A percentile compares a stretch with the other conserved stretches of the same genome.
Evolutionary conservation across 2,329 filamentous ascomycete species (phyloP).

Genomic region (Colletotrichum simmondsii): DNA sequence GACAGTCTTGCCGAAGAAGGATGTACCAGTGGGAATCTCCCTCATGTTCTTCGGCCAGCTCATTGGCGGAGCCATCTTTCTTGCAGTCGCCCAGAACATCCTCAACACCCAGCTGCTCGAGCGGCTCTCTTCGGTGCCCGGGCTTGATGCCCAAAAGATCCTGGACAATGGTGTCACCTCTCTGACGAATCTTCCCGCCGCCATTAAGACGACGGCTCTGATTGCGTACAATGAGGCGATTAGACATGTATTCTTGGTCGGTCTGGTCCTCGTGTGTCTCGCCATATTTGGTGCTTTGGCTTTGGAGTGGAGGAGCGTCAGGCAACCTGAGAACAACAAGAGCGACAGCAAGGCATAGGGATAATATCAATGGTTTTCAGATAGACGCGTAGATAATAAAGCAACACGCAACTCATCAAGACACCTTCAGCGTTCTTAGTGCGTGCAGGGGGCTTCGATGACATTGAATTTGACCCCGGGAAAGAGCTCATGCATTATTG

Average conservation of each 20-base stretch:
- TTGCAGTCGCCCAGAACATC: constrained; percentile 61
- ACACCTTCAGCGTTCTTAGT: not conserved
- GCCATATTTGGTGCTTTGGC: constrained; percentile 60
- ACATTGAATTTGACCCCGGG: too few species aligned
- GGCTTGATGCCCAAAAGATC: constrained; percentile 44
- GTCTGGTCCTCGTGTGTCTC: constrained; percentile 58
- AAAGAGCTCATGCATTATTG: too few species aligned
- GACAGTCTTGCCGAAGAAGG: constrained; percentile 51
- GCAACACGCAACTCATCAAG: not conserved
- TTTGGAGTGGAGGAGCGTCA: constrained; percentile 63
- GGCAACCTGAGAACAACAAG: constrained; percentile 12
- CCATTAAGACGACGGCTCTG: constrained; percentile 22
- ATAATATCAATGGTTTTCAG: not conserved
- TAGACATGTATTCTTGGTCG: constrained; percentile 64
- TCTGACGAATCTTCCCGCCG: not conserved
- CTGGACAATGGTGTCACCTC: constrained; percentile 48
- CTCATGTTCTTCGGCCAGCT: constrained; percentile 56
- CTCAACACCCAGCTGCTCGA: constrained; percentile 58
- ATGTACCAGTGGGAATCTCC: constrained; percentile 58
- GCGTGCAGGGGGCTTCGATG: too few species aligned
- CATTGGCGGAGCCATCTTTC: constrained; percentile 58
- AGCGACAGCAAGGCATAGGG: not conserved
- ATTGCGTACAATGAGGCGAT: constrained; percentile 67
- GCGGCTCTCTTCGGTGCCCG: constrained; percentile 48
- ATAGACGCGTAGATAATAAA: not conserved